Evolutionary conservation across 2,329 filamentous ascomycete species (phyloP).

Genomic region (Dothidotthia symphoricarpi): DNA sequence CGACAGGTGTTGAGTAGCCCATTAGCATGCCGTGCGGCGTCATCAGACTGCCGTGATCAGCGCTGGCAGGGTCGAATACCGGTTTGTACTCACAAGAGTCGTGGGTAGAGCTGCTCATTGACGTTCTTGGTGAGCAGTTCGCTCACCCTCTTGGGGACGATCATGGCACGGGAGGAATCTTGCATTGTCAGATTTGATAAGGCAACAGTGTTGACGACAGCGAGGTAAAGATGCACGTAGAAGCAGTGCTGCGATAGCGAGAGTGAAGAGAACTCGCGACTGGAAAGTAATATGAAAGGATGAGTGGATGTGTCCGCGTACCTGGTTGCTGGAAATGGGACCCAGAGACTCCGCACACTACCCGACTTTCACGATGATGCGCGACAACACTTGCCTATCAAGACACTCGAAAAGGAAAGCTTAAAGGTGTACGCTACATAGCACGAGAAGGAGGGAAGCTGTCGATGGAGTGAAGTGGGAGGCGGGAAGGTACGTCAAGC

Average conservation of each 20-base stretch:
- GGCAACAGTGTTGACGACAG: background rate
- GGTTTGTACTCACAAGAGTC: slow-evolving; percentile 41
- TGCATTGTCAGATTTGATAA: slow-evolving; percentile 12
- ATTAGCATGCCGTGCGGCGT: slow-evolving; percentile 53
- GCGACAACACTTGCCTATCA: too few species aligned
- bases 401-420: slow-evolving; percentile 3
- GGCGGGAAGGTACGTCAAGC: slow-evolving; percentile 1
- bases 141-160: slow-evolving; percentile 47
- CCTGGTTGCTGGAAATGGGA: too few species aligned
- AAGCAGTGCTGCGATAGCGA: background rate
- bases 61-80: background rate
- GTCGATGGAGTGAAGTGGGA: too few species aligned
- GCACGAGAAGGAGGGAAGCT: slow-evolving; percentile 1
- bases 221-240: slow-evolving; percentile 1
- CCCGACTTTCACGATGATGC: slow-evolving; percentile 3
- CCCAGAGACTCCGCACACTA: too few species aligned
- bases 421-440: slow-evolving; percentile 2
- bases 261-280: background rate
- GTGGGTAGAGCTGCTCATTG: slow-evolving; percentile 46
- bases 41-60: slow-evolving; percentile 44
- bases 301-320: too few species aligned
- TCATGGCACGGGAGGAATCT: slow-evolving; percentile 34
- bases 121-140: slow-evolving; percentile 47
- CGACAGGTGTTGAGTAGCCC: slow-evolving; percentile 50
- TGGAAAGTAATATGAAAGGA: too few species aligned